These are phyloP conservation scores for Stipa capillata DNA, from an alignment of 176 grass and related monocot species.

Conservation along the genomic window DNA sequence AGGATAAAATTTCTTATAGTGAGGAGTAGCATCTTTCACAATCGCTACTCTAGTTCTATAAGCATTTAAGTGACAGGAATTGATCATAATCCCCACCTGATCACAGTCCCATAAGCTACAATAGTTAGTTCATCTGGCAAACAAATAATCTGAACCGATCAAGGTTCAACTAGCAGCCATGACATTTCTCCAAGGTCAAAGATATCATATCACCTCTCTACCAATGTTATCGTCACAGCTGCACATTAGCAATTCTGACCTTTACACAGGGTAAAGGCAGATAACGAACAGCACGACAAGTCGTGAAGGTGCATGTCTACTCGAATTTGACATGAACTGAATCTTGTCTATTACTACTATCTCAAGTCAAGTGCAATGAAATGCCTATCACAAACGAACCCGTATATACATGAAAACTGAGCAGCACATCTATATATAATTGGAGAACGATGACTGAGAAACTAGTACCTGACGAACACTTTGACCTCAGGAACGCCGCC, in stretches of 20 bases:
- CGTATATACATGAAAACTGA: background rate
- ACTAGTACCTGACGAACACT: conserved; percentile 48
- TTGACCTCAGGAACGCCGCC: conserved; percentile 45
- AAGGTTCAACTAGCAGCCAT: background rate
- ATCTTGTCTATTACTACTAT: background rate
- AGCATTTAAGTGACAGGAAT: background rate
- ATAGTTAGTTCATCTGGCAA: background rate
- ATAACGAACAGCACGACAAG: too few species aligned
- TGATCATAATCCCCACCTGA: background rate
- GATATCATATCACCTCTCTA: background rate
- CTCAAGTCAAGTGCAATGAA: background rate
- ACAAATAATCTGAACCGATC: background rate
- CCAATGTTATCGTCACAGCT: background rate
- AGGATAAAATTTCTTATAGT: background rate
- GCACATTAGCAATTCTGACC: background rate
- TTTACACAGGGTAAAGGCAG: too few species aligned
- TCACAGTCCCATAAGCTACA: background rate
- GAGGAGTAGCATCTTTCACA: background rate
- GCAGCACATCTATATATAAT: too few species aligned
- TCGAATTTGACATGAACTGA: background rate
- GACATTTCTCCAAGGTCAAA: background rate
- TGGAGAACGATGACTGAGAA: too few species aligned
- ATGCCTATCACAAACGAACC: too few species aligned
- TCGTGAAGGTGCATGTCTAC: too few species aligned
- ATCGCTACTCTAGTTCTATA: background rate